Evolutionary conservation across 371 early-diverging fungal genomes (phyloP).

Genomic region (Rhizopus arrhizus): DNA sequence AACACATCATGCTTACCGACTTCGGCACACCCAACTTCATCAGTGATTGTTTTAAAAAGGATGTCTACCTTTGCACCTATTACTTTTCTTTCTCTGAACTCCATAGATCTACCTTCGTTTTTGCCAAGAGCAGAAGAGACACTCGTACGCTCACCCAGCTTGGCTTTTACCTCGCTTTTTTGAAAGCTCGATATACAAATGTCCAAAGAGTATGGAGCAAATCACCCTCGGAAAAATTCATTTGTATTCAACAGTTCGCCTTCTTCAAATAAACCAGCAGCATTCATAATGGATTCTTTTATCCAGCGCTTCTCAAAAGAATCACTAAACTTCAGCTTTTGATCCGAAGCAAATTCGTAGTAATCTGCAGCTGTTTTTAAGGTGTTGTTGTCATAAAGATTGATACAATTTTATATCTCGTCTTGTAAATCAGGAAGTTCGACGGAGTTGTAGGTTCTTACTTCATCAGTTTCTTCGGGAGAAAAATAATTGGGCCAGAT

Average conservation of each 20-base stretch:
- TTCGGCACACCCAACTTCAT: slow-evolving; percentile 13
- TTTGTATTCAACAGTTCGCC: background rate
- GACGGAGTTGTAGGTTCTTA: slow-evolving; percentile 9
- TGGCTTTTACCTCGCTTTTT: slow-evolving; percentile 5
- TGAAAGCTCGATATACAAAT: slow-evolving; percentile 16
- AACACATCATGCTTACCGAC: slow-evolving; percentile 11
- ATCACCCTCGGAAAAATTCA: slow-evolving; percentile 21
- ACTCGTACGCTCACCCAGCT: slow-evolving; percentile 18
- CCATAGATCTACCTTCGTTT: slow-evolving; percentile 19
- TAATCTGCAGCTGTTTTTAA: slow-evolving; percentile 13
- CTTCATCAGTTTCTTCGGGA: slow-evolving; percentile 17
- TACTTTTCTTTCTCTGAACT: slow-evolving; percentile 13
- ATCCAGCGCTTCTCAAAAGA: slow-evolving; percentile 15
- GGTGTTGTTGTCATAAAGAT: slow-evolving; percentile 10
- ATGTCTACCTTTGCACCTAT: slow-evolving; percentile 18
- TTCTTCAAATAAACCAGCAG: slow-evolving; percentile 14
- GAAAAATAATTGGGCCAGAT: slow-evolving; percentile 17
- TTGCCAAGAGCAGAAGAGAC: slow-evolving; percentile 13
- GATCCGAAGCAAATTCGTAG: slow-evolving; percentile 12
- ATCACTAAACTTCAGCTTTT: slow-evolving; percentile 12
- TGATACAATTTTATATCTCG: slow-evolving; percentile 9
- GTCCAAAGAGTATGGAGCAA: slow-evolving; percentile 16
- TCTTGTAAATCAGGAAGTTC: slow-evolving; percentile 16
- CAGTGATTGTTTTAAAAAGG: background rate
- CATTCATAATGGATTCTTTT: slow-evolving; percentile 6